Conservation (phyloP, 176 grass and related monocot genomes). For the Musa troglodytarum region DNA sequence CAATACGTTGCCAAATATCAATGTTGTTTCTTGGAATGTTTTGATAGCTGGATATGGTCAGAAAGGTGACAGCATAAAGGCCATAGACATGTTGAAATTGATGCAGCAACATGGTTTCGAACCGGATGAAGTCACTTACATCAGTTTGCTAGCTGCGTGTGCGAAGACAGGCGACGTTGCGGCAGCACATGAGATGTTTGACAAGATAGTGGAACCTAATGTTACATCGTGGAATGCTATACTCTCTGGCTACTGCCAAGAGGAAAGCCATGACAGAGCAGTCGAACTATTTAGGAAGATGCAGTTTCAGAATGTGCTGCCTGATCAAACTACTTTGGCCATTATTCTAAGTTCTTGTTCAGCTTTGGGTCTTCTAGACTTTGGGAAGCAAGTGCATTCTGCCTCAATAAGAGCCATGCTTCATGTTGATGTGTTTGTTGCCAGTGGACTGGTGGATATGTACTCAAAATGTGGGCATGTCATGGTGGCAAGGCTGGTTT, state of each 20-base stretch:
- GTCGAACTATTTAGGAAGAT: conserved; percentile 62
- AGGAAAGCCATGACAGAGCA: conserved; percentile 48
- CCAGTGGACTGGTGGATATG: conserved; percentile 70
- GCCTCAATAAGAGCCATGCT: conserved; percentile 48
- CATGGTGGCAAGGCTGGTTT: conserved; percentile 41
- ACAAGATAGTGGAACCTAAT: conserved; percentile 55
- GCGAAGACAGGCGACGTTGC: conserved; percentile 41
- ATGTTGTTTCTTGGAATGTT: conserved; percentile 81
- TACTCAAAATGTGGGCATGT: conserved; percentile 71
- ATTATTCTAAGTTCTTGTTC: conserved; percentile 76
- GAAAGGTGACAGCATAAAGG: conserved; percentile 30
- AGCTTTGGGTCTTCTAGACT: conserved; percentile 35
- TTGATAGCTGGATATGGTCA: conserved; percentile 69
- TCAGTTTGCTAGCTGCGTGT: conserved; percentile 61
- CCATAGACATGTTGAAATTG: conserved; percentile 34
- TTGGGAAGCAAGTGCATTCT: conserved; percentile 69
- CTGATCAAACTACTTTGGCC: conserved; percentile 64
- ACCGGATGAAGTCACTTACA: conserved; percentile 71
- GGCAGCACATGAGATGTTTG: conserved; percentile 54
- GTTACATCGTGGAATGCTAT: conserved; percentile 72
- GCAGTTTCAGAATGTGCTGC: conserved; percentile 50
- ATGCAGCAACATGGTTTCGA: conserved; percentile 71
- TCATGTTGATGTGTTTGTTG: conserved; percentile 65
- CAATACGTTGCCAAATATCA: conserved; percentile 32
- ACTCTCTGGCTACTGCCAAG: conserved; percentile 67